phyloP scores from a whole-genome alignment of 257 asterid genomes.

The Jasminum sambac region DNA sequence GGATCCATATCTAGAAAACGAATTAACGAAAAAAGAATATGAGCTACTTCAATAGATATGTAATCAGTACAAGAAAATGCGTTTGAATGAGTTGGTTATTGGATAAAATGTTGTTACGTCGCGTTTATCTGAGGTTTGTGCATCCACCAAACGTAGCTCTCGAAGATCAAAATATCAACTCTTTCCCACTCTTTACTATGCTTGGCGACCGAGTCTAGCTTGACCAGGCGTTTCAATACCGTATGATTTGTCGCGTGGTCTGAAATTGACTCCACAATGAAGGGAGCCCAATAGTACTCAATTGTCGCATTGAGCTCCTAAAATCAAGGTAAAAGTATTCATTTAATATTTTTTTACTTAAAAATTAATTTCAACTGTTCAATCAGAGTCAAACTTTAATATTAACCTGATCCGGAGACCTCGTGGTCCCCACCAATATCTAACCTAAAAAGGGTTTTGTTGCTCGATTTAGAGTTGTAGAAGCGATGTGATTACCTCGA shows the following conservation, averaged over 20 bases:
- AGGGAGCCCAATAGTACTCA: conserved; percentile 98
- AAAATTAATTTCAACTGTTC: too few species aligned
- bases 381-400: too few species aligned
- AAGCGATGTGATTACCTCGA: conserved; percentile 51
- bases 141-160: conserved; percentile 99
- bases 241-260: conserved; percentile 82
- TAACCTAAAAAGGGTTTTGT: too few species aligned
- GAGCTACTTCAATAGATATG: neutral
- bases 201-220: conserved; percentile 70
- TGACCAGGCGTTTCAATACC: conserved; percentile 63
- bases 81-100: neutral
- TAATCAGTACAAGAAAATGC: neutral
- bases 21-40: neutral
- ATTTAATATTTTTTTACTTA: too few species aligned
- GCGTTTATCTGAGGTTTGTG: conserved; percentile 74
- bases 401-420: too few species aligned
- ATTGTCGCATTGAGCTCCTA: conserved; percentile 81
- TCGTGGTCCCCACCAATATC: too few species aligned
- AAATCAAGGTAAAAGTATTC: neutral
- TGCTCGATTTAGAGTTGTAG: too few species aligned
- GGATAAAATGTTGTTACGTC: conserved; percentile 40
- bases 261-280: conserved; percentile 77
- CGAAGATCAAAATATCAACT: conserved; percentile 71
- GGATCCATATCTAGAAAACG: conserved; percentile 70
- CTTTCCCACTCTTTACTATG: conserved; percentile 75